These are phyloP conservation scores for Phytophthora europaea DNA, from an alignment of 352 stramenopile species.

Conservation along the genomic window DNA sequence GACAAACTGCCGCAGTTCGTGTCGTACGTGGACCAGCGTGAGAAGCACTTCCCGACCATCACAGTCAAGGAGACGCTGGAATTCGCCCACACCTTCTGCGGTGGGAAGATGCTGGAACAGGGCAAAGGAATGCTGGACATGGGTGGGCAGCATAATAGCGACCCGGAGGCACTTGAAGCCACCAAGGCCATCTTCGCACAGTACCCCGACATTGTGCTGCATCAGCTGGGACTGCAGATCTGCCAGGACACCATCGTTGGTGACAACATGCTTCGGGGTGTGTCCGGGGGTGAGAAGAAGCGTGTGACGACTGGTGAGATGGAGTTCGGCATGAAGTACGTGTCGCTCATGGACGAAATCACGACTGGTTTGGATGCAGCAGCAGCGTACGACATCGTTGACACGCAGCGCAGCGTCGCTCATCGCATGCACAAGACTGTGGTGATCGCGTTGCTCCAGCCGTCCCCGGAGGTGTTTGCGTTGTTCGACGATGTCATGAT, in stretches of 20 bases:
- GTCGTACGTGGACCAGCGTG: slow-evolving; percentile 55
- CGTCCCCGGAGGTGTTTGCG: slow-evolving; percentile 89
- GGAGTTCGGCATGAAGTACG: slow-evolving; percentile 72
- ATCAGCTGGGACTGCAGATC: slow-evolving; percentile 42
- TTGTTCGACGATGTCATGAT: slow-evolving; percentile 71
- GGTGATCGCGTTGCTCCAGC: slow-evolving; percentile 81
- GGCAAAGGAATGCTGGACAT: slow-evolving; percentile 5
- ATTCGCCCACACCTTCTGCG: slow-evolving; percentile 48
- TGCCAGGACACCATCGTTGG: slow-evolving; percentile 15
- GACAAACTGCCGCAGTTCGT: slow-evolving; percentile 41
- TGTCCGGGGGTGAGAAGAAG: slow-evolving; percentile 78
- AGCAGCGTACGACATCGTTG: slow-evolving; percentile 37
- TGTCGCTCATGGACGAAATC: slow-evolving; percentile 88
- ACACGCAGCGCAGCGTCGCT: slow-evolving; percentile 30
- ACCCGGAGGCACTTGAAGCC: slow-evolving; percentile 14
- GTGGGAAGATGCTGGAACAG: slow-evolving; percentile 22
- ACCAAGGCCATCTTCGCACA: slow-evolving; percentile 35
- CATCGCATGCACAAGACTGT: slow-evolving; percentile 39
- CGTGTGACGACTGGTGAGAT: slow-evolving; percentile 87
- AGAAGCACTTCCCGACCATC: slow-evolving; percentile 60
- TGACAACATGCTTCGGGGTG: slow-evolving; percentile 52
- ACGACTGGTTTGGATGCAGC: slow-evolving; percentile 65
- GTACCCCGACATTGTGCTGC: slow-evolving; percentile 50
- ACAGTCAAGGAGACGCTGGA: slow-evolving; percentile 63
- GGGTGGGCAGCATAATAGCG: neutral